A percentile compares a stretch with the other conserved stretches of the same genome.
These are phyloP conservation scores for Wallacemonas sp. DNA, from an alignment of 208 protist species.

Conservation along the genomic window DNA sequence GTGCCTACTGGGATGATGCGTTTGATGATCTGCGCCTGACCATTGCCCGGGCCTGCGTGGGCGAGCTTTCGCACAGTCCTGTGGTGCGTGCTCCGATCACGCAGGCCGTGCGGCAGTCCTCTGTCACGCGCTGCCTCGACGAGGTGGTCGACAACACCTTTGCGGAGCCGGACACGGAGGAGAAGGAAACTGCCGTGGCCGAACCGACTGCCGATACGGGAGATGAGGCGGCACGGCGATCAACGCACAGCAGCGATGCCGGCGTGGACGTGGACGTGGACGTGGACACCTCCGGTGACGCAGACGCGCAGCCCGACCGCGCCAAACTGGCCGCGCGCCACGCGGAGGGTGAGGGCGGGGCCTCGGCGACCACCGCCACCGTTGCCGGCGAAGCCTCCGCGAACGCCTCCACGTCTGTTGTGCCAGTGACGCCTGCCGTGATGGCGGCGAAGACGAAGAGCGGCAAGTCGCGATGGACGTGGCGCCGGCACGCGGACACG, in stretches of 20 bases:
- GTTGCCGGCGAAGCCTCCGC: no score
- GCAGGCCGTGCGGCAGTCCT: conserved; percentile 18
- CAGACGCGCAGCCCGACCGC: no score
- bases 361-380: no score
- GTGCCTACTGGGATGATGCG: conserved; percentile 31
- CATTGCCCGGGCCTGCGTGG: conserved; percentile 55
- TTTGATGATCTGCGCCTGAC: conserved; percentile 37
- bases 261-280: neutral
- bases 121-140: conserved; percentile 24
- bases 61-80: conserved; percentile 39
- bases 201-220: neutral
- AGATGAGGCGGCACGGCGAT: neutral
- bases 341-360: no score
- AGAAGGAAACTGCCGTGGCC: neutral
- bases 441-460: neutral
- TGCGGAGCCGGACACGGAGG: neutral
- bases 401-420: no score
- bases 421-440: no score
- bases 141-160: conserved; percentile 8
- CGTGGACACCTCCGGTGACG: neutral
- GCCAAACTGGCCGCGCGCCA: no score
- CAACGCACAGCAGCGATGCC: no score
- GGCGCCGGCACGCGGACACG: conserved; percentile 40
- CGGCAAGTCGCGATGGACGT: conserved; percentile 40
- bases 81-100: conserved; percentile 20